Conservation (phyloP, 331 rosid genomes). For the Telfairia occidentalis region DNA sequence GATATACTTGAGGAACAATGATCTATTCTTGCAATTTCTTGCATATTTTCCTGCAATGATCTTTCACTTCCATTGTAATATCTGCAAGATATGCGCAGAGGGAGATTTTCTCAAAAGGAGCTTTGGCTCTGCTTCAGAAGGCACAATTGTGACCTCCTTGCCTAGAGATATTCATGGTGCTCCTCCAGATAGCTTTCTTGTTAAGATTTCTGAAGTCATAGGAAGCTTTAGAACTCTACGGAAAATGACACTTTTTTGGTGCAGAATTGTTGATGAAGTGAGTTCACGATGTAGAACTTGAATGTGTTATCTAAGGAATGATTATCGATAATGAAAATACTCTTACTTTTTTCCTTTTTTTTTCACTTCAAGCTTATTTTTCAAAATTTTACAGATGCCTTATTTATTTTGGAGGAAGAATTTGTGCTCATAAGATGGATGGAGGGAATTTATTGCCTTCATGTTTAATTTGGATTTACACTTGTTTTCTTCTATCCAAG, state of each 20-base stretch:
- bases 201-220: constrained; percentile 76
- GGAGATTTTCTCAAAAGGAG: constrained; percentile 65
- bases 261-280: constrained; percentile 71
- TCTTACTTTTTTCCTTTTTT: too few species aligned
- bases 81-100: constrained; percentile 91
- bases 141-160: constrained; percentile 36
- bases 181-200: constrained; percentile 83
- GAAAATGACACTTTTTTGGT: constrained; percentile 86
- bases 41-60: constrained; percentile 34
- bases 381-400: neutral
- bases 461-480: neutral
- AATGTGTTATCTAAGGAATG: neutral
- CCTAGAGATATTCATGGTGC: constrained; percentile 89
- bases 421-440: neutral
- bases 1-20: constrained; percentile 10
- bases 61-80: constrained; percentile 74
- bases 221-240: constrained; percentile 65
- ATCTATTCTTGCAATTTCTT: constrained; percentile 8
- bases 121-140: constrained; percentile 41
- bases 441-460: neutral
- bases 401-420: neutral
- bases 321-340: neutral
- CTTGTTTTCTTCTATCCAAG: neutral
- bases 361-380: constrained; percentile 6
- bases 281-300: constrained; percentile 22